Percentiles rank a stretch among this genome's conserved stretches.
Evolutionary conservation across 441 rosid species (phyloP).

Genomic region (Populus hybrid): DNA sequence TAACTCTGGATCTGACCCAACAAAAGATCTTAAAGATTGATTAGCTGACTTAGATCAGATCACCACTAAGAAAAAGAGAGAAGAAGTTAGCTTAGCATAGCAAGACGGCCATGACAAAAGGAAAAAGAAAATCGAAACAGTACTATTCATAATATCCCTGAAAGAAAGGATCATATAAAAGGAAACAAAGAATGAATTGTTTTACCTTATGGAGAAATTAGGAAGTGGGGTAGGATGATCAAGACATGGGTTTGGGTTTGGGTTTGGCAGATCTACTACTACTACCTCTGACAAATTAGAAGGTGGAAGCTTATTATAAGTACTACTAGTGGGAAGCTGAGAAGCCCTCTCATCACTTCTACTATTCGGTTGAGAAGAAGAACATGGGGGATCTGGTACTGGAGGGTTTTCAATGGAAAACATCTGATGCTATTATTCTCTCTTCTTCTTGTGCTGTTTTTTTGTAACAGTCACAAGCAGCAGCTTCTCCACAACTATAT

Average conservation of each 20-base stretch:
- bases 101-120: conserved; percentile 20
- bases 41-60: conserved; percentile 9
- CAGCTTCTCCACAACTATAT: conserved; percentile 29
- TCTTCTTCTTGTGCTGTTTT: conserved; percentile 67
- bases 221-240: conserved; percentile 41
- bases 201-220: conserved; percentile 88
- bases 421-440: conserved; percentile 84
- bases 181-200: neutral
- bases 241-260: conserved; percentile 19
- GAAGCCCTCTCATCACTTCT: conserved; percentile 39
- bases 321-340: conserved; percentile 28
- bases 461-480: conserved; percentile 54
- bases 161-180: conserved; percentile 8
- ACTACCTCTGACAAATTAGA: neutral
- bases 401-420: conserved; percentile 77
- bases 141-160: conserved; percentile 14
- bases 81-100: conserved; percentile 11
- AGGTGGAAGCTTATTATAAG: neutral
- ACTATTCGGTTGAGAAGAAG: conserved; percentile 42
- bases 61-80: conserved; percentile 10
- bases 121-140: neutral
- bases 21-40: conserved; percentile 19
- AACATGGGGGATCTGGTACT: conserved; percentile 70
- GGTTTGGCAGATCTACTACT: conserved; percentile 50
- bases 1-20: conserved; percentile 52